Base-by-base conservation (phyloP, 441 rosid genomes). In the Populus trichocarpa region DNA sequence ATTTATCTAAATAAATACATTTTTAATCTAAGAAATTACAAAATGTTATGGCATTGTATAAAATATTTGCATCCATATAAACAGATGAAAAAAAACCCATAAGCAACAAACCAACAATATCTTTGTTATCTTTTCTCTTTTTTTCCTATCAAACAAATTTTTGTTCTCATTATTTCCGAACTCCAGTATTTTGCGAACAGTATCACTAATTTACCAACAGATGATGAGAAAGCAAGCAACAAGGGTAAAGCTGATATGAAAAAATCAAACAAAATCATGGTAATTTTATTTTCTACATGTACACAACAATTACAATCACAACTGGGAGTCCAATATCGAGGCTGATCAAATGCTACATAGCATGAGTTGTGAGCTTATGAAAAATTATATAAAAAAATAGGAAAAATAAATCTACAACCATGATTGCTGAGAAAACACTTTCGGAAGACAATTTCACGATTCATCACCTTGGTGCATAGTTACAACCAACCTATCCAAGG, bases 231-330 rank as follows among this genome's bases (percentile, higher is more conserved):
- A 33, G 69, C 13, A 2, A 65, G 33, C 36, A 75, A 42, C 5
- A 14, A 35, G 5, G 20, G 2, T 4, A 1, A 10, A 16, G 8
- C 26, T 32, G 13, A 38, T 16, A 10, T n/a, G 30, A 64, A 50
- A 61, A 71, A 75, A 74, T 67, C 40, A 78, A 72, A 26, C 22
- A 36, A 4, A 9, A 36, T 25, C 4, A 0, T 32, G 33, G n/a
- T 7, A 18, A 32, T 67, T 79, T 78, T 32, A 76, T 77, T 75
- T 42, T 79, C 26, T 33, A 50, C 53, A 84, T 81, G 80, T 81
- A 86, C 84, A 83, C 69, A 75, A 69, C 78, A 81, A 81, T 81
- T 75, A 84, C 59, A 74, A 22, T 12, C n/a, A 73, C 65, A 79
- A 25, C 71, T 80, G 66, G n/a, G 22, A 36, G 33, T 33, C 66